Base-by-base conservation (phyloP, 208 protist species). In the Crithidia brevicula region DNA sequence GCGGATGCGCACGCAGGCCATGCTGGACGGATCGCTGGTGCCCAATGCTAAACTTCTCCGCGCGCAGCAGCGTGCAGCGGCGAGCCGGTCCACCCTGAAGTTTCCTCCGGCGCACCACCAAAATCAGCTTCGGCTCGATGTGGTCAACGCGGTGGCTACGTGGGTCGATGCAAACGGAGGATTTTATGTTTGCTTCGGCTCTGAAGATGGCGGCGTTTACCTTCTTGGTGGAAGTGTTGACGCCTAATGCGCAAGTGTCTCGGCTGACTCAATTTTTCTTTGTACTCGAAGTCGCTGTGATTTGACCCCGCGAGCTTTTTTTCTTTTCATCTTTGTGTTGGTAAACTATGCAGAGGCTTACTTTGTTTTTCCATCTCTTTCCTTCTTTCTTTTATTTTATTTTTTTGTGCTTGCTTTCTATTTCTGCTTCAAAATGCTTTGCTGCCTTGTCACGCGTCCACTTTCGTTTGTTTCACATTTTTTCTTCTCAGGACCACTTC, bases 71-170 rank as follows among this genome's bases (percentile, higher is more conserved):
- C 64, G 43, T 34, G 30, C 42, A 50, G 4, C 40, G n/a, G 36
- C 54, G 11, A 25, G 42, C 5, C 51, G 6, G 36, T 27, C 62
- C 18, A 51, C 36, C 25, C 6, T 43, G 23, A 45, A 22, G 36
- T 56, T 76, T 18, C 70, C 54, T 2, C 62, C 62, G 7, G 25
- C 40, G 25, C 70, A 76, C 45, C 70, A 76, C 18, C 70, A 76
- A 51, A 76, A 76, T 45, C 80, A 67, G 42, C 49, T 91, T 16
- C 76, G 67, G 11, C 74, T 74, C 10, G 88, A 86, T 25, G 88
- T 88, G 9, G 82, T 93, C 20, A 93, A 93, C 63, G 81, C 72
- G 23, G 82, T 93, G 16, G 85, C 82, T 13, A 60, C 81, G 58
- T 82, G 72, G 64, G 77, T 47, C n/a, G 83, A 88, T 34, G 47